Percentiles rank a stretch among this genome's conserved stretches.
Conservation (phyloP, 352 stramenopile species). For the Globisporangium middletonii region DNA sequence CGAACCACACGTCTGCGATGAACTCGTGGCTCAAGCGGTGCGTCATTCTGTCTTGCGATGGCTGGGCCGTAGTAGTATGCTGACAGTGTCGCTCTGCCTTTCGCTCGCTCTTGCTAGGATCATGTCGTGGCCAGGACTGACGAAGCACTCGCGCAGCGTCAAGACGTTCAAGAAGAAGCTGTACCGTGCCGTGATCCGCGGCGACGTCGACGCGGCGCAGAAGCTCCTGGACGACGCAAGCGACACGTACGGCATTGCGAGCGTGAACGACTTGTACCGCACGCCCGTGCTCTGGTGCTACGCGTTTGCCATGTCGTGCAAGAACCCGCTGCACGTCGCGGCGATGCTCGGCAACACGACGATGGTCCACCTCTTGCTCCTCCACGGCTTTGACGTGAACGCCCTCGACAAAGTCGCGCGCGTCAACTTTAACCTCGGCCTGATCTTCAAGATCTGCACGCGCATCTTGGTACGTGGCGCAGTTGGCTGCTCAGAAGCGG, state of each 20-base stretch:
- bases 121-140: constrained; percentile 24
- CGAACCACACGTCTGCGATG: constrained; percentile 54
- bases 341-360: constrained; percentile 43
- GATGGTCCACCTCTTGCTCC: constrained; percentile 58
- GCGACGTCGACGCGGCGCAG: constrained; percentile 37
- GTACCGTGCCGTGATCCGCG: constrained; percentile 50
- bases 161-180: constrained; percentile 58
- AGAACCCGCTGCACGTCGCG: constrained; percentile 75
- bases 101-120: constrained; percentile 13
- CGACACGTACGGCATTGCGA: constrained; percentile 27
- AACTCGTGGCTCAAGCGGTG: constrained; percentile 31
- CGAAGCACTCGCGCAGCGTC: constrained; percentile 20
- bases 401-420: constrained; percentile 69
- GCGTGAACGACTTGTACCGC: constrained; percentile 35
- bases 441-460: constrained; percentile 67
- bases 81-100: neutral
- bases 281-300: constrained; percentile 53
- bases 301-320: constrained; percentile 55
- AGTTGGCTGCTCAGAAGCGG: neutral
- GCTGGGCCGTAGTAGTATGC: neutral
- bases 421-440: constrained; percentile 72
- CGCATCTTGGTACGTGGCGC: constrained; percentile 37
- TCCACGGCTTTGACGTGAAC: constrained; percentile 55
- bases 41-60: neutral
- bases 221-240: constrained; percentile 29